phyloP scores from a whole-genome alignment of 768 basidiomycete species.

The Dioszegia crocea region DNA sequence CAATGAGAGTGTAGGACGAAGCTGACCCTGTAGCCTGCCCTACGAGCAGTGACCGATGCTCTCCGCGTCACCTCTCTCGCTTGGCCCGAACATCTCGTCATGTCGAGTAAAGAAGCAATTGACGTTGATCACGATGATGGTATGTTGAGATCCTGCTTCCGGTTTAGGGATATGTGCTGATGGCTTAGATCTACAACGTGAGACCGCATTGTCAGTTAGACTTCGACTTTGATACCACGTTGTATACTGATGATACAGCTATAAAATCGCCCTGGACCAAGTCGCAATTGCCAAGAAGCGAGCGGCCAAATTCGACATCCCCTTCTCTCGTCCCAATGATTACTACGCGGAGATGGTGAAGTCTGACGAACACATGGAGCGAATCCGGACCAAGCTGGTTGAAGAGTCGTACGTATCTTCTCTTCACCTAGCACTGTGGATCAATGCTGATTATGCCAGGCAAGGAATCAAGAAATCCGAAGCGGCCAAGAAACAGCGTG shows the following conservation, averaged over 20 bases:
- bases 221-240: too few species aligned
- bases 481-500: constrained; percentile 82
- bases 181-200: constrained; percentile 75
- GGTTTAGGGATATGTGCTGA: constrained; percentile 17
- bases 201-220: constrained; percentile 95
- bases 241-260: too few species aligned
- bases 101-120: constrained; percentile 33
- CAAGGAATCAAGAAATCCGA: constrained; percentile 87
- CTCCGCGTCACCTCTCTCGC: constrained; percentile 40
- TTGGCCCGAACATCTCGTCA: constrained; percentile 39
- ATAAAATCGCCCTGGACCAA: constrained; percentile 86
- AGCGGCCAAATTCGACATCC: constrained; percentile 67
- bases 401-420: constrained; percentile 62
- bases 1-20: neutral
- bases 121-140: constrained; percentile 41
- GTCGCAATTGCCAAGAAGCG: constrained; percentile 71
- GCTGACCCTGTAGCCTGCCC: constrained; percentile 31
- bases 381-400: constrained; percentile 80
- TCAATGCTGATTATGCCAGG: constrained; percentile 23
- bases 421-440: neutral
- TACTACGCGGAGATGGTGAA: constrained; percentile 99
- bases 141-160: constrained; percentile 9
- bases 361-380: constrained; percentile 94
- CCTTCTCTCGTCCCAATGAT: constrained; percentile 86
- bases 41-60: constrained; percentile 33